Conservation (phyloP, 768 basidiomycete genomes). For the Suillus tomentosus region DNA sequence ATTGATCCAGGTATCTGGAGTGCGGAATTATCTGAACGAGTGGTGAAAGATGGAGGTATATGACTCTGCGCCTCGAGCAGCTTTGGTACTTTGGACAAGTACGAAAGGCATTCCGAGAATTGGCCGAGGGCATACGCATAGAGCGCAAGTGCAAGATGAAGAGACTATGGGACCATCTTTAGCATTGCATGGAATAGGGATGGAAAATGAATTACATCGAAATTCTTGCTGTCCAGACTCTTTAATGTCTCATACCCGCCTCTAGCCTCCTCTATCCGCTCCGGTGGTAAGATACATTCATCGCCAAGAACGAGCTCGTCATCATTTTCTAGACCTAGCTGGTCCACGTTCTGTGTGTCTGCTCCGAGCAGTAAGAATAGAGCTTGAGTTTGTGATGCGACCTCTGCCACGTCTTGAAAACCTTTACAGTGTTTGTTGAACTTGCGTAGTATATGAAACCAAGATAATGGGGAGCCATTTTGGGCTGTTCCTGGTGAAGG, state of each 20-base stretch:
- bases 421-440: constrained; percentile 83
- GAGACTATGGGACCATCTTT: constrained; percentile 46
- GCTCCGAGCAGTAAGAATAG: constrained; percentile 58
- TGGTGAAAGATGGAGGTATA: constrained; percentile 46
- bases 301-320: constrained; percentile 38
- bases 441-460: constrained; percentile 82
- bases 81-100: constrained; percentile 57
- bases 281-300: constrained; percentile 60
- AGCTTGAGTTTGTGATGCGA: constrained; percentile 68
- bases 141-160: constrained; percentile 72
- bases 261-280: constrained; percentile 58
- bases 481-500: constrained; percentile 59
- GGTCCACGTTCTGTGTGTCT: constrained; percentile 54
- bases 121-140: constrained; percentile 77
- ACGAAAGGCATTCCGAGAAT: constrained; percentile 61
- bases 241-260: constrained; percentile 57
- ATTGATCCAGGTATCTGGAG: constrained; percentile 39
- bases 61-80: constrained; percentile 56
- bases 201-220: constrained; percentile 55
- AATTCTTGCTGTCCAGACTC: constrained; percentile 49
- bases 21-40: constrained; percentile 41
- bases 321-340: constrained; percentile 49
- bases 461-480: constrained; percentile 55
- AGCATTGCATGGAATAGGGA: constrained; percentile 1
- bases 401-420: constrained; percentile 58